These are phyloP conservation scores for Annulohypoxylon bovei DNA, from an alignment of 495 filamentous ascomycete species.

Conservation along the genomic window DNA sequence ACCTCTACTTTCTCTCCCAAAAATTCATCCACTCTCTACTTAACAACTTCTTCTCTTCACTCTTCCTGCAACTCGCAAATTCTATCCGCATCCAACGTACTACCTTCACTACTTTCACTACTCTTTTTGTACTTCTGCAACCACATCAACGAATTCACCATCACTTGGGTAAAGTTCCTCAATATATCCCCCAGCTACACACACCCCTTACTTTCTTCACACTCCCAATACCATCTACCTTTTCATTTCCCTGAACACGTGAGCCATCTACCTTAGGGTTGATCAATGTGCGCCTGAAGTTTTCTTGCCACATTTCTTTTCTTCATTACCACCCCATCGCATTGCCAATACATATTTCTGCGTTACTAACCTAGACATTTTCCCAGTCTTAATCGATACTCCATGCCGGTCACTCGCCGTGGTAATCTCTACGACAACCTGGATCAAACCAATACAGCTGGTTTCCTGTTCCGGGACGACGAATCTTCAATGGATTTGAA, in stretches of 20 bases:
- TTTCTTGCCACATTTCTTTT: not conserved
- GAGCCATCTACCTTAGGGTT: not conserved
- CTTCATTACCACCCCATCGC: not conserved
- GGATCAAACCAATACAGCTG: slow-evolving; percentile 79
- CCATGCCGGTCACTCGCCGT: slow-evolving; percentile 82
- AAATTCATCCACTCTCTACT: not conserved
- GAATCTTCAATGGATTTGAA: slow-evolving; percentile 66
- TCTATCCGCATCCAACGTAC: not conserved
- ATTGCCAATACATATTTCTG: not conserved
- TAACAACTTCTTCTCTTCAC: not conserved
- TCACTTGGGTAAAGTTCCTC: not conserved
- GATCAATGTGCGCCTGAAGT: not conserved
- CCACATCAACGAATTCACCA: not conserved
- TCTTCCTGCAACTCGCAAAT: not conserved
- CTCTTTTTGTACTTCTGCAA: not conserved
- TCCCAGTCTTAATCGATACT: slow-evolving; percentile 80
- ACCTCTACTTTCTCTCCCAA: not conserved
- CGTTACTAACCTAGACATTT: slow-evolving; percentile 25
- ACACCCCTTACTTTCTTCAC: not conserved
- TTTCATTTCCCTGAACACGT: not conserved
- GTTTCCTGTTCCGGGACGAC: slow-evolving; percentile 86
- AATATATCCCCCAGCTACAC: not conserved
- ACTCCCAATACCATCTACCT: not conserved
- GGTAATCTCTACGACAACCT: slow-evolving; percentile 67
- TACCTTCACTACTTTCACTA: too few relatives aligned